Evolutionary conservation across 306 rosid genomes (phyloP).

Genomic region (Castanospermum australe): DNA sequence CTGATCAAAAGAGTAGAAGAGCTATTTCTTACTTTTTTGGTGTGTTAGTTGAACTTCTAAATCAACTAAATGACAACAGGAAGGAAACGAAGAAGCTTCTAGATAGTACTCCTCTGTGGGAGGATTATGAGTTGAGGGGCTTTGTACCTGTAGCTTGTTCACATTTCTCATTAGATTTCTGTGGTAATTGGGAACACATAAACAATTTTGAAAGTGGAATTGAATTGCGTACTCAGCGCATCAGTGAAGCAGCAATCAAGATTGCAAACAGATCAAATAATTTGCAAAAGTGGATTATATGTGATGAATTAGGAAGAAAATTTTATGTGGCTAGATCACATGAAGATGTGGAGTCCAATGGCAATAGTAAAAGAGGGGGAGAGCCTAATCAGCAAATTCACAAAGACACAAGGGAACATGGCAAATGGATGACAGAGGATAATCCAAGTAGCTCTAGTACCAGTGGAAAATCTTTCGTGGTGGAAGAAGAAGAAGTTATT

Average conservation of each 20-base stretch:
- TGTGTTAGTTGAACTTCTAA: conserved; percentile 51
- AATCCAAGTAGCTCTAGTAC: conserved; percentile 16
- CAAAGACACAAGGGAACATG: conserved; percentile 25
- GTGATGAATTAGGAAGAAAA: conserved; percentile 35
- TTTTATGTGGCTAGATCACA: conserved; percentile 34
- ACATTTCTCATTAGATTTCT: conserved; percentile 61
- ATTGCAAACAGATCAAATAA: conserved; percentile 54
- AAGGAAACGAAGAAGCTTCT: conserved; percentile 35
- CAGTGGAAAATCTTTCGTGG: conserved; percentile 34
- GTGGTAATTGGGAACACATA: conserved; percentile 49
- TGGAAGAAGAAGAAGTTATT: conserved; percentile 93
- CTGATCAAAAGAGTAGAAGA: conserved; percentile 49
- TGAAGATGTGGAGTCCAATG: conserved; percentile 27
- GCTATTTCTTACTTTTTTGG: conserved; percentile 72
- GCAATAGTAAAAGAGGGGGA: conserved; percentile 23
- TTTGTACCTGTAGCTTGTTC: conserved; percentile 58
- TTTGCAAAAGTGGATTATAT: conserved; percentile 54
- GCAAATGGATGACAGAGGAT: conserved; percentile 26
- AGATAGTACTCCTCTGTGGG: conserved; percentile 73
- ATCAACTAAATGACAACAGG: conserved; percentile 30
- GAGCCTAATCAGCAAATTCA: conserved; percentile 21
- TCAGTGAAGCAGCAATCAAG: conserved; percentile 59
- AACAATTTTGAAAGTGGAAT: conserved; percentile 55
- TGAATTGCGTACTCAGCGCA: conserved; percentile 59
- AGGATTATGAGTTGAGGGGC: conserved; percentile 92